Evolutionary conservation across 179 eudicot species (phyloP), one percentile per base, ranked within the genome.

Genomic region (Camellia oleifera): DNA sequence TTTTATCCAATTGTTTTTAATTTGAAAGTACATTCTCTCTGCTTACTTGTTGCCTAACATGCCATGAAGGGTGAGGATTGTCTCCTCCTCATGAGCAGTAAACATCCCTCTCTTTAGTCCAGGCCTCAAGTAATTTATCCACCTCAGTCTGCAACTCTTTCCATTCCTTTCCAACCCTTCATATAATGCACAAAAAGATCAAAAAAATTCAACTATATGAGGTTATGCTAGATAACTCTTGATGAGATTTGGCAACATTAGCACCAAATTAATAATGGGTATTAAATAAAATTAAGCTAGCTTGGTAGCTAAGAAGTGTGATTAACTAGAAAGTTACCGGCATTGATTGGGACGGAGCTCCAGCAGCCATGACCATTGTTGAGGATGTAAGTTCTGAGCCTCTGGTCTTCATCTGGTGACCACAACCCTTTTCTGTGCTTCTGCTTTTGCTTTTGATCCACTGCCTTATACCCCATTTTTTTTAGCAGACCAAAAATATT

Each of bases 61-160:
- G 74, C 73, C 82, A 84, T 95, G 99, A 82, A 95, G 92, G 76
- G 76, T 78, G 4, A 92, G 62, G 63, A 95, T 87, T 1, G 81
- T 81, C 15, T 91, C 91, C 71, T 94, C 94, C 81, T 95, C 99
- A 74, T 88, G 84, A 26, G 72, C 18, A 4, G 80, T 85, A 70
- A 95, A 95, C 12, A 78, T 74, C 8, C 99, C 98, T 68, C 93
- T 82, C 81, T 95, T 95, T 73, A 94, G 77, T 15, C 97, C 99
- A 5, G 99, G 99, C 79, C 97, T 84, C 74, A 95, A 72, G 81
- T 95, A 95, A 87, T 95, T 95, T 23, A 94, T 92, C 99, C 99
- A 95, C 82, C 99, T 85, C 82, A 95, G 81, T 81, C 99, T 88
- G 74, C 99, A 95, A 58, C 99, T 95, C 84, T 95, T 94, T 45